phyloP scores from a whole-genome alignment of 202 grass and related monocot genomes.

The Panicum virgatum region DNA sequence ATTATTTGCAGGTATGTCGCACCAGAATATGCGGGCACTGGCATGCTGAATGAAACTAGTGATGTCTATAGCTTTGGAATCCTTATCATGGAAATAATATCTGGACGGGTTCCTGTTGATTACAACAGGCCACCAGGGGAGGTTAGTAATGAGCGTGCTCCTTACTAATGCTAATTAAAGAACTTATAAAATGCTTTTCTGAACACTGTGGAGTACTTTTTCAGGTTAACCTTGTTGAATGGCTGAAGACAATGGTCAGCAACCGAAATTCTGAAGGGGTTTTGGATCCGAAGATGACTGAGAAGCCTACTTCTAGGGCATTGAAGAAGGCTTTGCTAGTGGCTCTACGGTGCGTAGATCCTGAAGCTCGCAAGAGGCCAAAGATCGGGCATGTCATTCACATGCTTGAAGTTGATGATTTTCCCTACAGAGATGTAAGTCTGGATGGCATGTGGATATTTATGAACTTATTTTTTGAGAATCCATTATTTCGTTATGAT shows the following conservation, averaged over 20 bases:
- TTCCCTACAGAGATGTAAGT: conserved; percentile 97
- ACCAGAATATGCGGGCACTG: conserved; percentile 89
- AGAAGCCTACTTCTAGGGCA: conserved; percentile 78
- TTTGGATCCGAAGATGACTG: conserved; percentile 88
- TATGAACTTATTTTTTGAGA: conserved; percentile 16
- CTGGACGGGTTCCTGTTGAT: conserved; percentile 84
- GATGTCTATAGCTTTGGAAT: conserved; percentile 95
- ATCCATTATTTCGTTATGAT: not conserved
- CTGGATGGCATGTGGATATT: not conserved
- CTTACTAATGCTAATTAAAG: conserved; percentile 1
- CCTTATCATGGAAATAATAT: conserved; percentile 97
- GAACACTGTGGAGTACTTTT: conserved; percentile 31
- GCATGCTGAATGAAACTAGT: conserved; percentile 95
- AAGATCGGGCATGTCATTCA: conserved; percentile 96
- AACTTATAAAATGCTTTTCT: conserved; percentile 37
- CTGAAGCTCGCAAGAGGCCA: conserved; percentile 87
- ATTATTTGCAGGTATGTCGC: conserved; percentile 74
- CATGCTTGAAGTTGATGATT: conserved; percentile 98
- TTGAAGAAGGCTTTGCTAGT: conserved; percentile 89
- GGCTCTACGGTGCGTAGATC: conserved; percentile 85
- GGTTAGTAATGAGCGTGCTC: conserved; percentile 50
- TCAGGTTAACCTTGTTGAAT: conserved; percentile 96
- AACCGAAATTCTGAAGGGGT: conserved; percentile 87
- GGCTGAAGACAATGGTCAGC: conserved; percentile 94
- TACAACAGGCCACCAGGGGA: conserved; percentile 88